Evolutionary conservation across 2,329 filamentous ascomycete genomes (phyloP).

Genomic region (Colletotrichum sojae): DNA sequence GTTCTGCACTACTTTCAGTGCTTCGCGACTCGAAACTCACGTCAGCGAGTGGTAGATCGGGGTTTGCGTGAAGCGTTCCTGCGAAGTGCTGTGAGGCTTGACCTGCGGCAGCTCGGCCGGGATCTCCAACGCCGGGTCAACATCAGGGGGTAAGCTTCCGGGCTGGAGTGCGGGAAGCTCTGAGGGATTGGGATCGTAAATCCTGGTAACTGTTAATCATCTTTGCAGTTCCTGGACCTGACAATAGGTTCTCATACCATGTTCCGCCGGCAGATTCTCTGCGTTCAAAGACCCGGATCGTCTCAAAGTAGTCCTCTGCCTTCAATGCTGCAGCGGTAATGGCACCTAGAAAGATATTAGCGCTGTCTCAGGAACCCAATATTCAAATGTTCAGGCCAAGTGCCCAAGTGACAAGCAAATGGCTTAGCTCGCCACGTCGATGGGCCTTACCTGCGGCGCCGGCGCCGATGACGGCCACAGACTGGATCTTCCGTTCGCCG

Average conservation of each 20-base stretch:
- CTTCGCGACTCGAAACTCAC: slow-evolving; percentile 49
- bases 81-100: slow-evolving; percentile 54
- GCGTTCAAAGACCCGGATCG: slow-evolving; percentile 59
- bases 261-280: slow-evolving; percentile 60
- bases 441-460: slow-evolving; percentile 55
- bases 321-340: slow-evolving; percentile 62
- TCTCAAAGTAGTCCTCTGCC: slow-evolving; percentile 59
- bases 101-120: slow-evolving; percentile 58
- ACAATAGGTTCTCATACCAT: slow-evolving; percentile 50
- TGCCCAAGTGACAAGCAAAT: too few relatives aligned
- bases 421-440: not conserved
- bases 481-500: slow-evolving; percentile 49
- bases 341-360: slow-evolving; percentile 52
- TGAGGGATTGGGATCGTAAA: slow-evolving; percentile 62
- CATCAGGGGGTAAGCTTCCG: slow-evolving; percentile 59
- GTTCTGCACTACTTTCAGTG: too few relatives aligned
- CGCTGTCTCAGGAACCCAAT: not conserved
- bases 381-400: too few relatives aligned
- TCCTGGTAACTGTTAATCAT: slow-evolving; percentile 53
- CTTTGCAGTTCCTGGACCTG: not conserved
- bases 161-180: slow-evolving; percentile 53
- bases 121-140: slow-evolving; percentile 62
- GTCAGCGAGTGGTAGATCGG: slow-evolving; percentile 67
- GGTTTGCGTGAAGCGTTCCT: slow-evolving; percentile 62
- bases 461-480: slow-evolving; percentile 60